Evolutionary conservation across 192 early-diverging fungal genomes (phyloP), one percentile per base, ranked within the genome.

Genomic region (Oehlia diaphana): DNA sequence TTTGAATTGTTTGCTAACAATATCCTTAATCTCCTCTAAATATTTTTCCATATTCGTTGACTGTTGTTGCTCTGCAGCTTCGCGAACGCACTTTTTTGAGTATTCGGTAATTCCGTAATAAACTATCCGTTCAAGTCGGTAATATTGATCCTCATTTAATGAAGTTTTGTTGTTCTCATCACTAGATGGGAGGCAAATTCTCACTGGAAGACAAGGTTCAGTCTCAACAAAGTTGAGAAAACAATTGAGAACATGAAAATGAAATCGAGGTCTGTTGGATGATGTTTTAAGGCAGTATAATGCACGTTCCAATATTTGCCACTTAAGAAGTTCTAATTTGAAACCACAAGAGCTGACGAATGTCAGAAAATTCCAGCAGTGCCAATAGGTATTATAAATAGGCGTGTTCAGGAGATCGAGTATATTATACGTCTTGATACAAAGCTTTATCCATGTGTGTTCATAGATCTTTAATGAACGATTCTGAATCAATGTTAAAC

Each of bases 361-460:
- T 6, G 63, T 28, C 28, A 64, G 21, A 9, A 64, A 64, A 28
- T 64, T 64, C 63, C 63, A 64, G 19, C 63, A 64, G 12, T 64
- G 63, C 63, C 63, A 64, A 26, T 64, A 23, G 9, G 21, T 9
- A 64, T 64, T 64, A 64, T 64, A 64, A 64, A 64, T 9, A 64
- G 63, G 63, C 26, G 63, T 28, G 26, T 64, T 9, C 63, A 64
- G 9, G n/a, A 64, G 16, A 64, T 64, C 63, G 26, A 64, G 63
- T 64, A 64, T 64, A 64, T 64, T 64, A 23, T 64, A 64, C n/a
- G 63, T 64, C 21, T 64, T 64, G 9, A 64, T 64, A n/a, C 63
- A 64, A 26, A 64, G 21, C 63, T 64, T 64, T 10, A 64, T 64
- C 63, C 63, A 64, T 23, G 26, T 64, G 28, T 64, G 63, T 64